Conservation (phyloP, 371 early-diverging fungal genomes). For the Mucor piriformis region DNA sequence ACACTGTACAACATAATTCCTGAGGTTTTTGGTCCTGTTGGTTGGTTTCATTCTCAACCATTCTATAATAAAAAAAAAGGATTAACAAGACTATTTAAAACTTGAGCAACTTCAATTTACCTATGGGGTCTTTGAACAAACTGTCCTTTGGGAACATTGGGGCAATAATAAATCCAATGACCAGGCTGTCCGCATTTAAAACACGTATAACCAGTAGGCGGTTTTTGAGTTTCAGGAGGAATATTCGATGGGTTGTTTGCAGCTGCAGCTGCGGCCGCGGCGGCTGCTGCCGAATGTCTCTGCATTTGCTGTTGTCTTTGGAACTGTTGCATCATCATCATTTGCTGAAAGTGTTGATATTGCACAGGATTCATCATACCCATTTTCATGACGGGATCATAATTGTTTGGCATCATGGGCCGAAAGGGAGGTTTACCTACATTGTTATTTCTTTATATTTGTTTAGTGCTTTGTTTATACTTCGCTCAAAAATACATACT, state of each 20-base stretch:
- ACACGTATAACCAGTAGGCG: slow-evolving; percentile 53
- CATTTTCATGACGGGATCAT: slow-evolving; percentile 43
- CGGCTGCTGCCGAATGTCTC: slow-evolving; percentile 20
- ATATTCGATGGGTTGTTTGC: slow-evolving; percentile 26
- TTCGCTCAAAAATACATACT: background rate
- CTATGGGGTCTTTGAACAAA: slow-evolving; percentile 39
- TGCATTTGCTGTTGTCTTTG: slow-evolving; percentile 42
- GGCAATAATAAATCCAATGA: slow-evolving; percentile 61
- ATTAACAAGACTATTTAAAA: background rate
- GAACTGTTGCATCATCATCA: slow-evolving; percentile 44
- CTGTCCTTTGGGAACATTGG: slow-evolving; percentile 54
- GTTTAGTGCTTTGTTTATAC: background rate
- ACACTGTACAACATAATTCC: slow-evolving; percentile 76
- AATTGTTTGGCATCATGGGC: slow-evolving; percentile 8
- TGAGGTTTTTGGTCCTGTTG: slow-evolving; percentile 37
- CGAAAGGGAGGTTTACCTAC: slow-evolving; percentile 9
- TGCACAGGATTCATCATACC: slow-evolving; percentile 44
- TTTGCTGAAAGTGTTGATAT: slow-evolving; percentile 38
- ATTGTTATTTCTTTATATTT: background rate
- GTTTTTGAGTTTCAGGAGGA: slow-evolving; percentile 52
- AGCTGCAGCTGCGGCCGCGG: slow-evolving; percentile 2
- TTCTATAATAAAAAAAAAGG: background rate
- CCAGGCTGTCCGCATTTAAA: slow-evolving; percentile 57
- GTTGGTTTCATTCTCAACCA: slow-evolving; percentile 1
- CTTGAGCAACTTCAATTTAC: background rate